phyloP scores from a whole-genome alignment of 345 rosid species.

The Alliaria petiolata region DNA sequence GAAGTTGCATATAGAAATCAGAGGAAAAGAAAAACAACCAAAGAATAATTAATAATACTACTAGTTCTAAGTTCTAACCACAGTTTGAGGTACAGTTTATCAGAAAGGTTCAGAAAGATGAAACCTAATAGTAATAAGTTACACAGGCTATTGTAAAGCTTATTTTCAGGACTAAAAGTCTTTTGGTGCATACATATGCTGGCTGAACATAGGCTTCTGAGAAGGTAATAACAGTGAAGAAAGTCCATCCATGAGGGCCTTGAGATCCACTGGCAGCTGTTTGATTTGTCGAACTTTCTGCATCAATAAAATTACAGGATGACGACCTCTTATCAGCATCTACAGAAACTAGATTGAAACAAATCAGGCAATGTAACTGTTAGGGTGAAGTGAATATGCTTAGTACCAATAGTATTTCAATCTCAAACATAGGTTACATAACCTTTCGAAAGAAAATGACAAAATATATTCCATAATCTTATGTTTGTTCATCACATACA shows the following conservation, averaged over 20 bases:
- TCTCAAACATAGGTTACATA: slow-evolving; percentile 15
- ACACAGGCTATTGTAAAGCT: background rate
- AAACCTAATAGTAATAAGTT: background rate
- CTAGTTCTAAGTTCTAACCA: slow-evolving; percentile 11
- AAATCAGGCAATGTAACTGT: background rate
- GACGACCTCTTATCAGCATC: slow-evolving; percentile 15
- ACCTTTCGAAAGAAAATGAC: background rate
- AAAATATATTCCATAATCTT: background rate
- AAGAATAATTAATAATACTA: background rate
- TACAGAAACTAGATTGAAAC: slow-evolving; percentile 7
- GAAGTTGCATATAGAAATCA: slow-evolving; percentile 2
- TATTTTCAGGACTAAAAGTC: background rate
- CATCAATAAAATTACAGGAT: slow-evolving; percentile 28
- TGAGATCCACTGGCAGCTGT: slow-evolving; percentile 81
- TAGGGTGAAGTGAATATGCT: background rate
- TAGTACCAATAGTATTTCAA: background rate
- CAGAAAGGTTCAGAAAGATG: slow-evolving; percentile 10
- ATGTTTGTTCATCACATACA: background rate
- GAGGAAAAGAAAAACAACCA: background rate
- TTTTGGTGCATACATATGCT: slow-evolving; percentile 53
- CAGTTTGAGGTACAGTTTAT: slow-evolving; percentile 6
- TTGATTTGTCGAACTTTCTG: slow-evolving; percentile 68
- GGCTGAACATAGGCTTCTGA: slow-evolving; percentile 74
- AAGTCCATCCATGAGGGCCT: slow-evolving; percentile 75
- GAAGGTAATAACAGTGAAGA: slow-evolving; percentile 84